Conservation (phyloP, 306 rosid species). For the Fragaria vesca region DNA sequence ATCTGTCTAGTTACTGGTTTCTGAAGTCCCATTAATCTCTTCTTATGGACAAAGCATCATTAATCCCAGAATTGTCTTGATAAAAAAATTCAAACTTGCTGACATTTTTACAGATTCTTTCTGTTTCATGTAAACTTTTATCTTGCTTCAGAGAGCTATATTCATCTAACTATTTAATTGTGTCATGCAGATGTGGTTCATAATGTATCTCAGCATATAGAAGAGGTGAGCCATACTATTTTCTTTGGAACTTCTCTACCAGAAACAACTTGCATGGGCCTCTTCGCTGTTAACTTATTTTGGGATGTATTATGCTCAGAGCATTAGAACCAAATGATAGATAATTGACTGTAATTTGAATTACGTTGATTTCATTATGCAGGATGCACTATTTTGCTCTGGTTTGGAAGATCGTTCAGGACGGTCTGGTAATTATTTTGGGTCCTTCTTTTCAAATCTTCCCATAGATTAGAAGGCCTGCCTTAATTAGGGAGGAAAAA, state of each 20-base stretch:
- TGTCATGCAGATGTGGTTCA: slow-evolving; percentile 53
- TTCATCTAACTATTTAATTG: slow-evolving; percentile 6
- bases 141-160: not conserved
- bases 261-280: not conserved
- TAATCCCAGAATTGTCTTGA: not conserved
- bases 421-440: slow-evolving; percentile 54
- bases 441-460: not conserved
- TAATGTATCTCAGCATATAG: slow-evolving; percentile 45
- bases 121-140: not conserved
- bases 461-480: not conserved
- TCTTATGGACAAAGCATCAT: not conserved
- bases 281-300: not conserved
- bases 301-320: slow-evolving; percentile 16
- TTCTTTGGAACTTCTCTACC: not conserved
- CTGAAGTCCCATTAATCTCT: not conserved
- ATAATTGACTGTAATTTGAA: slow-evolving; percentile 16
- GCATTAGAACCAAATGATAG: slow-evolving; percentile 4
- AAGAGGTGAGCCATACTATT: slow-evolving; percentile 47
- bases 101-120: not conserved
- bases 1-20: not conserved
- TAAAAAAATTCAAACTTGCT: not conserved
- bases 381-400: slow-evolving; percentile 62
- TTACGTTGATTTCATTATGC: slow-evolving; percentile 34
- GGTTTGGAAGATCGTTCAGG: slow-evolving; percentile 57
- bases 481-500: not conserved